Conservation (phyloP, 2,329 filamentous ascomycete genomes). For the Pezicula carpinea region DNA sequence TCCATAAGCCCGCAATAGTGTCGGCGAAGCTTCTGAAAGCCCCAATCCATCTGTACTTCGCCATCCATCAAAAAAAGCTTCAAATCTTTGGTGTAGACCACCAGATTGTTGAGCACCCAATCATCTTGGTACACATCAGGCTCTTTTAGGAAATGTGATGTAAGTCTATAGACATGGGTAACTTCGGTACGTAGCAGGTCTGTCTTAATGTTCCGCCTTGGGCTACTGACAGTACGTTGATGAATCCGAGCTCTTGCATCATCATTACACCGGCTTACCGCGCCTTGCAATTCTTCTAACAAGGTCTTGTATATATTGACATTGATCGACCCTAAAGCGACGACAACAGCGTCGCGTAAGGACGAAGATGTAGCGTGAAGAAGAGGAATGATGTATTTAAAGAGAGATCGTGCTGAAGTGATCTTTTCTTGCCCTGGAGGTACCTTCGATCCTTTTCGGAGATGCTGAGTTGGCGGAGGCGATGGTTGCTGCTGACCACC, state of each 20-base stretch:
- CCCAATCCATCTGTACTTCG: slow-evolving; percentile 91
- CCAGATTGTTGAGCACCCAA: slow-evolving; percentile 84
- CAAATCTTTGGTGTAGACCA: slow-evolving; percentile 85
- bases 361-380: slow-evolving; percentile 74
- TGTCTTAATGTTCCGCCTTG: slow-evolving; percentile 75
- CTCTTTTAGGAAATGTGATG: slow-evolving; percentile 80
- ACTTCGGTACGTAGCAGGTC: slow-evolving; percentile 89
- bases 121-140: slow-evolving; percentile 78
- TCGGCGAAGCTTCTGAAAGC: slow-evolving; percentile 84
- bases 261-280: slow-evolving; percentile 80
- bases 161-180: slow-evolving; percentile 92
- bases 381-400: slow-evolving; percentile 86
- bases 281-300: slow-evolving; percentile 83
- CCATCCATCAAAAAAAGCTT: slow-evolving; percentile 93
- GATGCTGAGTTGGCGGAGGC: slow-evolving; percentile 63
- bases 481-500: slow-evolving; percentile 59
- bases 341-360: slow-evolving; percentile 84
- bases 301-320: slow-evolving; percentile 87
- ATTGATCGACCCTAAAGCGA: slow-evolving; percentile 91
- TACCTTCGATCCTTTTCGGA: slow-evolving; percentile 74
- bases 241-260: slow-evolving; percentile 85
- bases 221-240: slow-evolving; percentile 77
- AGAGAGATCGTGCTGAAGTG: slow-evolving; percentile 81
- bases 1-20: slow-evolving; percentile 95
- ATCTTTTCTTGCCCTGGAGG: slow-evolving; percentile 69